A percentile compares a stretch with the other conserved stretches of the same genome.
phyloP scores from a whole-genome alignment of 2,329 filamentous ascomycete species.

The Blastomyces gilchristii region DNA sequence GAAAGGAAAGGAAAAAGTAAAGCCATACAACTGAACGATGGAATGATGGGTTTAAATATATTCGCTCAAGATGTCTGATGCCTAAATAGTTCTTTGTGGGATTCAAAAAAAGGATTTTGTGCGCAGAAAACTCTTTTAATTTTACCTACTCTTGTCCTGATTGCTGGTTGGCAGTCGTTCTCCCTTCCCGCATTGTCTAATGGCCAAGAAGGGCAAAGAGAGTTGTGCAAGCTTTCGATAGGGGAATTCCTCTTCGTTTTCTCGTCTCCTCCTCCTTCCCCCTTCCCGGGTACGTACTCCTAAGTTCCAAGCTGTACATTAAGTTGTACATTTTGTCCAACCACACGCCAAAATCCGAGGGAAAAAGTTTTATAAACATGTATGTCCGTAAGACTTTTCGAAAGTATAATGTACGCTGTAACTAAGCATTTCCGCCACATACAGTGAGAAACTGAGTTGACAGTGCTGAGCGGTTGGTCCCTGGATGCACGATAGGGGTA shows the following conservation, averaged over 20 bases:
- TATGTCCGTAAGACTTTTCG: background rate
- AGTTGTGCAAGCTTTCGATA: background rate
- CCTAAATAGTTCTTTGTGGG: background rate
- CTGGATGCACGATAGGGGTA: background rate
- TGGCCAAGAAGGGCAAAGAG: background rate
- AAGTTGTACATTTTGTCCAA: background rate
- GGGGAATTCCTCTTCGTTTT: background rate
- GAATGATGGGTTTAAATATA: constrained; percentile 6
- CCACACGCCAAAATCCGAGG: background rate
- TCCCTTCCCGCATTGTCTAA: background rate
- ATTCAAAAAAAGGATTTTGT: background rate
- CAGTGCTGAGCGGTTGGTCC: background rate
- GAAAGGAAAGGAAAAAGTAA: background rate
- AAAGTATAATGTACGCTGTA: background rate
- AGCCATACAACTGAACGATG: background rate
- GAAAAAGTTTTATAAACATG: background rate
- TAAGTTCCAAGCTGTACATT: background rate
- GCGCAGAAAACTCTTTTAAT: background rate
- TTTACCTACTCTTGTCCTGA: background rate
- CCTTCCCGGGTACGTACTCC: no score
- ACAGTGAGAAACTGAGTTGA: background rate
- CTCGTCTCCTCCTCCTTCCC: no score
- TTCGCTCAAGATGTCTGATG: constrained; percentile 5
- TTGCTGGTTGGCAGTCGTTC: no score
- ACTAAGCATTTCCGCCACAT: background rate